phyloP scores from a whole-genome alignment of 345 rosid genomes.

The Citrus mangshanensis region DNA sequence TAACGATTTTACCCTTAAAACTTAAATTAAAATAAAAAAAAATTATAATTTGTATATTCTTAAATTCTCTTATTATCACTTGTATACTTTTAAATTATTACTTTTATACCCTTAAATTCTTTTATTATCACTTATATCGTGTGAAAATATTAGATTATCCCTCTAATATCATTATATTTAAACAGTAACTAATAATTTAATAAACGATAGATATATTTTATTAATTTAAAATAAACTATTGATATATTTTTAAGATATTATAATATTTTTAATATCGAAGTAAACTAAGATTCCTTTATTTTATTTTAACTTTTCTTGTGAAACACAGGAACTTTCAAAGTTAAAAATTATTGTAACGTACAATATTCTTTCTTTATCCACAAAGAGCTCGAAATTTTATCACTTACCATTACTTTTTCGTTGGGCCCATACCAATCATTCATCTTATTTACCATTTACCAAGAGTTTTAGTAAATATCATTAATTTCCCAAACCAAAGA shows the following conservation, averaged over 20 bases:
- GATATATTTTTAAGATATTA: accelerated
- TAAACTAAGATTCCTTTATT: neutral
- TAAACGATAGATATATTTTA: accelerated
- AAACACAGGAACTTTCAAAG: neutral
- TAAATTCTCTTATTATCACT: too few species aligned
- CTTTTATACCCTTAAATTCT: accelerated
- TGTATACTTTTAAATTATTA: accelerated
- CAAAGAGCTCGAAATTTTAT: conserved; percentile 1
- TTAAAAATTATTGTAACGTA: neutral
- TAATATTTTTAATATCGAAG: accelerated
- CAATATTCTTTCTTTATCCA: conserved; percentile 9
- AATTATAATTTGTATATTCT: too few species aligned
- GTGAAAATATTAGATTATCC: accelerated
- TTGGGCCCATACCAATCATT: neutral
- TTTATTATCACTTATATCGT: too few species aligned
- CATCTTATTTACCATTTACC: neutral
- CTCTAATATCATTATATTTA: accelerated
- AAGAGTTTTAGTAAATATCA: neutral
- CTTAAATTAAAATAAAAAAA: too few species aligned
- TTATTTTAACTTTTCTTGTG: neutral
- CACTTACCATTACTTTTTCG: neutral
- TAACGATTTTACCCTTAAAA: accelerated
- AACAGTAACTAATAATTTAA: accelerated
- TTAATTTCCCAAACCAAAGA: neutral
- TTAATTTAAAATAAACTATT: accelerated